A percentile compares a stretch with the other conserved stretches of the same genome.
Conservation (phyloP, 768 basidiomycete species). For the Boletus barrowsii region DNA sequence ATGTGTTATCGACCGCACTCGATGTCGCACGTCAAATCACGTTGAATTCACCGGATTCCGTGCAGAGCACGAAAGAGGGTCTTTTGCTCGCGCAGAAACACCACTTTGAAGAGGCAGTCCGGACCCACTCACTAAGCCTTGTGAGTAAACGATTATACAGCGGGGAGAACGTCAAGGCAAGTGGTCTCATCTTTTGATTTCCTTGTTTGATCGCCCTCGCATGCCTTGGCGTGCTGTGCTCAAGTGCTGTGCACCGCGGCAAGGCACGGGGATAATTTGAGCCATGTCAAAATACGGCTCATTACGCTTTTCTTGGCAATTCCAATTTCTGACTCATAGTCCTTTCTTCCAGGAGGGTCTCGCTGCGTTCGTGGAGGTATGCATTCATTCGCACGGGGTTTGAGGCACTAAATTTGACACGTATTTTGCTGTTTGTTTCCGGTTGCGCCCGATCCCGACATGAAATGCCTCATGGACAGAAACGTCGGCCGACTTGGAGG, state of each 20-base stretch:
- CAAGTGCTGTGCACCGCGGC: background rate
- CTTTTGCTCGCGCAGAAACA: slow-evolving; percentile 54
- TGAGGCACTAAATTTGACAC: background rate
- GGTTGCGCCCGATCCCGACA: slow-evolving; percentile 1
- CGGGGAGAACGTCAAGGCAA: slow-evolving; percentile 69
- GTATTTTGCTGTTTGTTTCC: background rate
- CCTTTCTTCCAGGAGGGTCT: slow-evolving; percentile 57
- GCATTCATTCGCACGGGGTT: slow-evolving; percentile 6
- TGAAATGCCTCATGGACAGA: slow-evolving; percentile 1
- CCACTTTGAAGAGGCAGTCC: slow-evolving; percentile 50
- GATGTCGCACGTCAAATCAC: slow-evolving; percentile 56
- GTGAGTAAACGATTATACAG: slow-evolving; percentile 53
- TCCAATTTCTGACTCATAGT: slow-evolving; percentile 14
- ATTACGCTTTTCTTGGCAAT: background rate
- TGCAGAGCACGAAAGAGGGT: slow-evolving; percentile 72
- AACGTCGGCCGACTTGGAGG: slow-evolving; percentile 18
- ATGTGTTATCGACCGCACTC: slow-evolving; percentile 60
- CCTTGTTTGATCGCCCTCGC: background rate
- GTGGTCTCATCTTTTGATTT: slow-evolving; percentile 11
- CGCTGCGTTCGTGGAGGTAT: slow-evolving; percentile 53
- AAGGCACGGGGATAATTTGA: slow-evolving; percentile 1
- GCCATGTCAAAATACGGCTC: background rate
- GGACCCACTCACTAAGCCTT: slow-evolving; percentile 42
- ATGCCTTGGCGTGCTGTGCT: background rate
- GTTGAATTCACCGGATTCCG: slow-evolving; percentile 73